Evolutionary conservation across 2,329 filamentous ascomycete species (phyloP).

Genomic region (Trichoderma pleuroti): DNA sequence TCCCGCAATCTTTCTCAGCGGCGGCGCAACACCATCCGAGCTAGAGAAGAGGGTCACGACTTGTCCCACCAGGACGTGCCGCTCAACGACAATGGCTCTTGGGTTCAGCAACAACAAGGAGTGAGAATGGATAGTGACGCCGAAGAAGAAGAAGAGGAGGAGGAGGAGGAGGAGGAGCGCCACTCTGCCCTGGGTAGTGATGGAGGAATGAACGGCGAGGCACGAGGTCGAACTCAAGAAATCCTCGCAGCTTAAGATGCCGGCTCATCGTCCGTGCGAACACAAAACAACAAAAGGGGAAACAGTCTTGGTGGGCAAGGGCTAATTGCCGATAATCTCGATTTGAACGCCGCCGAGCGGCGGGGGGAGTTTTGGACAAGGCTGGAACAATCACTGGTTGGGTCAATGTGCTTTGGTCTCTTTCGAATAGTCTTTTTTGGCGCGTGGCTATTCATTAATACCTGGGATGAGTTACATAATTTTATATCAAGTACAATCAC

Average conservation of each 20-base stretch:
- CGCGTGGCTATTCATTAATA: slow-evolving; percentile 32
- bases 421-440: slow-evolving; percentile 26
- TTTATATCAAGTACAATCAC: neutral
- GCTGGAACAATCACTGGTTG: slow-evolving; percentile 13
- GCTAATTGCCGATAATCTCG: slow-evolving; percentile 18
- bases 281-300: slow-evolving; percentile 11
- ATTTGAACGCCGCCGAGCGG: slow-evolving; percentile 21
- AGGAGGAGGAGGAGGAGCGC: slow-evolving; percentile 50
- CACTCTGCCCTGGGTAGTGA: slow-evolving; percentile 53
- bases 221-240: slow-evolving; percentile 54
- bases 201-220: slow-evolving; percentile 53
- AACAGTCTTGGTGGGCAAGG: slow-evolving; percentile 9
- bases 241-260: slow-evolving; percentile 33
- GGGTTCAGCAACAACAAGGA: slow-evolving; percentile 69
- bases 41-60: slow-evolving; percentile 69
- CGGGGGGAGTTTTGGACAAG: slow-evolving; percentile 28
- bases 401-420: slow-evolving; percentile 25
- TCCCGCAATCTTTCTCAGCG: slow-evolving; percentile 85
- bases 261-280: neutral
- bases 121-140: slow-evolving; percentile 63
- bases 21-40: slow-evolving; percentile 67
- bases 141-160: slow-evolving; percentile 57
- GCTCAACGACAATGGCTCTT: slow-evolving; percentile 74
- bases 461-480: slow-evolving; percentile 21
- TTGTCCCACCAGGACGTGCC: slow-evolving; percentile 78